Evolutionary conservation across 768 basidiomycete species (phyloP), one percentile per base, ranked within the genome.

Genomic region (Crepidotus variabilis): DNA sequence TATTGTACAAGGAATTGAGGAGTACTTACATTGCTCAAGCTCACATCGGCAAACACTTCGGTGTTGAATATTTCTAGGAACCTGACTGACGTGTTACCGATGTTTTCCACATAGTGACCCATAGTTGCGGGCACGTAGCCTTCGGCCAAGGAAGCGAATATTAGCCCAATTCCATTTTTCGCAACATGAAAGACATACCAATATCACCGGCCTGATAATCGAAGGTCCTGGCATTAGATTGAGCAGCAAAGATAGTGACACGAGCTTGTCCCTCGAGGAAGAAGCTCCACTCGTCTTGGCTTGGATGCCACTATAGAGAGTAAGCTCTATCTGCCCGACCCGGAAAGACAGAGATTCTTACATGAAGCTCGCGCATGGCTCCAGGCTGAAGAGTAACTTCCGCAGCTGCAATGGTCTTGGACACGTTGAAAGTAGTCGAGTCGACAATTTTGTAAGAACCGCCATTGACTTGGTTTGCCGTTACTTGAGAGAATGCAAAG

Each of bases 51-150:
- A 61, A 77, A 80, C 52, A 72, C 61, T 57, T 74, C 73, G 33
- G 83, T 75, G 60, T 74, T 78, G 69, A 86, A 85, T 32, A 87
- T 79, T 63, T 87, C 85, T 3, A 88, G 77, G 69, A 79, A 85
- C 52, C 67, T 71, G 34, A 87, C 67, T 3, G 85, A 82, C 1
- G 77, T 74, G 58, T 85, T 82, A 6, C 85, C 84, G 7, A 77
- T 83, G 67, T 87, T 86, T 65, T 87, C 85, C 20, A 88, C 72
- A 62, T 86, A 86, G 63, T 88, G 86, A 81, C 83, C 84, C 67
- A 79, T 81, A 1, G 80, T 74, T 5, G 81, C 77, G n/a, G 85
- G 84, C 34, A 86, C 75, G 57, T 83, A 86, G 13, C 78, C 80
- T 43, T 28, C 28, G 28, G 8, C 8, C 28, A 28, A 4, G 28